Conservation (phyloP, 176 grass and related monocot species). For the Aegilops speltoides region DNA sequence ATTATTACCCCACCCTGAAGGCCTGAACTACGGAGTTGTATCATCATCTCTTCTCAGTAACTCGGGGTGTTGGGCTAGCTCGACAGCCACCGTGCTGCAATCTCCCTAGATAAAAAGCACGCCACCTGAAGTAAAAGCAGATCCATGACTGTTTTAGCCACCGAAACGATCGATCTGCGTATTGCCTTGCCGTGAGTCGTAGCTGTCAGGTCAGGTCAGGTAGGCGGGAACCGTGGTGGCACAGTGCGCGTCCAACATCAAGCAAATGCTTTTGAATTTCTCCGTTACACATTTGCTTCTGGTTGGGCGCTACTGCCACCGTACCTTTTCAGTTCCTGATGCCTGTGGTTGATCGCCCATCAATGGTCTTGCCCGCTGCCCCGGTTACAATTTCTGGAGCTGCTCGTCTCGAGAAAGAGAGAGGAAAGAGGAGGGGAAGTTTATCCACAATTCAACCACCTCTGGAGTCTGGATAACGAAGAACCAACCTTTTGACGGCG, state of each 20-base stretch:
- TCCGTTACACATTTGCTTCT: too few relatives aligned
- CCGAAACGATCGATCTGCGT: not conserved
- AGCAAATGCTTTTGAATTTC: not conserved
- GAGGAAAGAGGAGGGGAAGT: not conserved
- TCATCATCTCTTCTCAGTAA: not conserved
- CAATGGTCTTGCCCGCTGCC: not conserved
- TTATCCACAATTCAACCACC: constrained; percentile 22
- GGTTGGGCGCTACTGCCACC: not conserved
- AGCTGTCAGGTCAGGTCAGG: not conserved
- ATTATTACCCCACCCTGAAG: not conserved
- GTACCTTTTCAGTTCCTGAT: not conserved
- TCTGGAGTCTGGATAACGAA: not conserved
- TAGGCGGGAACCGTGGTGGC: not conserved
- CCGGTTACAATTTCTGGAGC: not conserved
- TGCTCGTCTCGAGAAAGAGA: not conserved
- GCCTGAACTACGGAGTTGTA: not conserved
- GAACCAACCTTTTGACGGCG: not conserved
- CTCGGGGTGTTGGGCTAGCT: not conserved
- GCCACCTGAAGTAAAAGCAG: not conserved
- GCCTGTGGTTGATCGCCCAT: not conserved
- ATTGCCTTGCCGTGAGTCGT: not conserved
- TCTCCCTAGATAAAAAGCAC: not conserved
- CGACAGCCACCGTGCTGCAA: not conserved
- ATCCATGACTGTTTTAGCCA: not conserved
- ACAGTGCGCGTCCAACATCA: not conserved